These are phyloP conservation scores for Aspergillus sp. DNA, from an alignment of 2,329 filamentous ascomycete genomes.

Conservation along the genomic window DNA sequence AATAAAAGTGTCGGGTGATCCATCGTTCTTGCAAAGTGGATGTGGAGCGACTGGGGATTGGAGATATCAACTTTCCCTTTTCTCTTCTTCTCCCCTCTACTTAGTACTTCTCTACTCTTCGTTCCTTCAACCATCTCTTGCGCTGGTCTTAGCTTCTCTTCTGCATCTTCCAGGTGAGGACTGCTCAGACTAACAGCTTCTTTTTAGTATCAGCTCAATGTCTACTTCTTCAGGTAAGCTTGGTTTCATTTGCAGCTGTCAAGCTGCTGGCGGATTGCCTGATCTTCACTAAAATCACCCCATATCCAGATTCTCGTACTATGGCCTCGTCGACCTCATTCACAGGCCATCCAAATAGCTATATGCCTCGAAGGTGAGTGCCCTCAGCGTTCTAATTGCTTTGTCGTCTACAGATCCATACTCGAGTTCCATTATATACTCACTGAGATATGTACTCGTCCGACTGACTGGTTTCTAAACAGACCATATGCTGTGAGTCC, in stretches of 20 bases:
- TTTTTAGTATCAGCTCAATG: not conserved
- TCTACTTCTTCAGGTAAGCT: constrained; percentile 4
- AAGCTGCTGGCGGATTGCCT: constrained; percentile 3
- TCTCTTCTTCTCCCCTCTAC: not conserved
- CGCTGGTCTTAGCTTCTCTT: not conserved
- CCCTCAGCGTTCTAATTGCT: not conserved
- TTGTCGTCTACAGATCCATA: no score
- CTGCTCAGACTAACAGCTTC: not conserved
- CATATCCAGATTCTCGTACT: constrained; percentile 1
- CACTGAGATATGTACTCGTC: not conserved
- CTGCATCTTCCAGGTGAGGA: not conserved
- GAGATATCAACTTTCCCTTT: constrained; percentile 8
- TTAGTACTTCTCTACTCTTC: not conserved
- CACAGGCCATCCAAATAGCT: constrained; percentile 62
- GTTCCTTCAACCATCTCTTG: not conserved
- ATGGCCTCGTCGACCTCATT: constrained; percentile 55
- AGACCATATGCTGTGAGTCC: not conserved
- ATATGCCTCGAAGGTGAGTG: constrained; percentile 62
- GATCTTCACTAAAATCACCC: constrained; percentile 9
- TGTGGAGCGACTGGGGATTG: constrained; percentile 9
- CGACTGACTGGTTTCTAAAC: not conserved
- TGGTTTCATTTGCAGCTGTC: not conserved
- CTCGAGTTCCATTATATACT: not conserved
- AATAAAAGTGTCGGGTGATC: constrained; percentile 1
- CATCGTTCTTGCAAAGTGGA: constrained; percentile 18